Conservation (phyloP, 139 green algal genomes). For the Micractinium conductrix region DNA sequence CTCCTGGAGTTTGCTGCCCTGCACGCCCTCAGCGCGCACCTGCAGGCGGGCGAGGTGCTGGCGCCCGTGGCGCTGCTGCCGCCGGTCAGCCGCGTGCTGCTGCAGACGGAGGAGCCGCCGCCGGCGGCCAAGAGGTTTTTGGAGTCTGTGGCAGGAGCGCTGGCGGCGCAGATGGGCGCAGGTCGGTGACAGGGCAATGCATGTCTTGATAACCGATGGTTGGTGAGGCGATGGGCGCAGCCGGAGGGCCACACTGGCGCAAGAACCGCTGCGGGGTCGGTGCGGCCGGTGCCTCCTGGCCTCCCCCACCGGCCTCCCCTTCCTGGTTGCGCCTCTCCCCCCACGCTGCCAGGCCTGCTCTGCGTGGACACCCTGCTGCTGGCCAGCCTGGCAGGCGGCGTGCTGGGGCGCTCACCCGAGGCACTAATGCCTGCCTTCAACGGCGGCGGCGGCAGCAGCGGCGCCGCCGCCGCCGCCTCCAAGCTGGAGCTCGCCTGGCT, state of each 20-base stretch:
- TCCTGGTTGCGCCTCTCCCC: neutral
- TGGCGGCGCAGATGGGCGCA: constrained; percentile 37
- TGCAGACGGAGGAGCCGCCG: constrained; percentile 41
- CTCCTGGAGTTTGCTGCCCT: constrained; percentile 40
- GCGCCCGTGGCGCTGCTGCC: constrained; percentile 41
- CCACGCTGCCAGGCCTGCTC: constrained; percentile 17
- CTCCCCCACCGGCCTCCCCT: neutral
- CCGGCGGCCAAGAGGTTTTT: constrained; percentile 34
- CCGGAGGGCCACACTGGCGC: no score
- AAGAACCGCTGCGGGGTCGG: no score
- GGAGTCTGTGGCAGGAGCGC: constrained; percentile 45
- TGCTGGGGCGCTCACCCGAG: constrained; percentile 7
- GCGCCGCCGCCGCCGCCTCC: neutral
- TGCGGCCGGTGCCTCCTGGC: neutral
- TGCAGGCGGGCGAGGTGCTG: constrained; percentile 44
- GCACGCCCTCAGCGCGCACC: constrained; percentile 36
- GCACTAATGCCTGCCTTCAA: constrained; percentile 36
- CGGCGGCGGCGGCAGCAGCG: neutral
- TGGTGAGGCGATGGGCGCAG: no score
- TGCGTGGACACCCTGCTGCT: constrained; percentile 46
- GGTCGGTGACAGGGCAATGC: no score
- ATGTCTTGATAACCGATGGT: no score
- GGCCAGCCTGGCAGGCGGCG: constrained; percentile 4
- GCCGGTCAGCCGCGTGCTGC: constrained; percentile 44
- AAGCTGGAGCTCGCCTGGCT: constrained; percentile 23